Evolutionary conservation across 2,329 filamentous ascomycete genomes (phyloP), one percentile per base, ranked within the genome.

Genomic region (Alternaria angustiovoidea): DNA sequence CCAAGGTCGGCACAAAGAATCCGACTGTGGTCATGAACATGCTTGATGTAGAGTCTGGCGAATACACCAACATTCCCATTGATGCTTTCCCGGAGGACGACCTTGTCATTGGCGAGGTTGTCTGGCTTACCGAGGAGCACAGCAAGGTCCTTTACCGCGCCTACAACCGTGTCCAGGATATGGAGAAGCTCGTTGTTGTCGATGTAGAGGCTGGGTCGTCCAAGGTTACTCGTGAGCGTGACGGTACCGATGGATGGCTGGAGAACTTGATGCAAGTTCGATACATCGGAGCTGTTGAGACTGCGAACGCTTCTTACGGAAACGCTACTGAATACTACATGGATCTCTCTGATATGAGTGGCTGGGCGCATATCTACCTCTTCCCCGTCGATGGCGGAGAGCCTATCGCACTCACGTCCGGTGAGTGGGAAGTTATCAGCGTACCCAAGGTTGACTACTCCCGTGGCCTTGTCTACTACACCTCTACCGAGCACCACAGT

Each of bases 101-200:
- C 54, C 79, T 89, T 26, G 85, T 91, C 49, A 84, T 91, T 51
- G 88, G 89, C 2, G 89, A 91, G 72, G 85, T 91, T 4, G 83
- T 85, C 0, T 91, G 89, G 89, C 79, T 90, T 20, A 90, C 88
- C 0, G 83, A 87, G 7, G 79, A 79, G 5, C 88, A 90, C 70
- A 79, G 82, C n/a, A 84, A 83, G 41, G 80, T 91, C 39, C 81
- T 89, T 38, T 89, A 89, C 75, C 85, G 88, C 12, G 86, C 86
- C 0, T 91, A 86, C 78, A 91, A 91, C 74, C 86, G 89, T 5
- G 87, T 90, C 0, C 89, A 91, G 68, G 88, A 91, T 64, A 77
- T 81, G 2, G 87, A 89, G 59, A 88, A 88, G 62, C 80, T 89
- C 14, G 83, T 91, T 2, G 76, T 86, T 0, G 86, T 91, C 3